A percentile compares a stretch with the other conserved stretches of the same genome.
These are phyloP conservation scores for Pythium scleroteichum DNA, from an alignment of 352 stramenopile genomes.

Conservation along the genomic window DNA sequence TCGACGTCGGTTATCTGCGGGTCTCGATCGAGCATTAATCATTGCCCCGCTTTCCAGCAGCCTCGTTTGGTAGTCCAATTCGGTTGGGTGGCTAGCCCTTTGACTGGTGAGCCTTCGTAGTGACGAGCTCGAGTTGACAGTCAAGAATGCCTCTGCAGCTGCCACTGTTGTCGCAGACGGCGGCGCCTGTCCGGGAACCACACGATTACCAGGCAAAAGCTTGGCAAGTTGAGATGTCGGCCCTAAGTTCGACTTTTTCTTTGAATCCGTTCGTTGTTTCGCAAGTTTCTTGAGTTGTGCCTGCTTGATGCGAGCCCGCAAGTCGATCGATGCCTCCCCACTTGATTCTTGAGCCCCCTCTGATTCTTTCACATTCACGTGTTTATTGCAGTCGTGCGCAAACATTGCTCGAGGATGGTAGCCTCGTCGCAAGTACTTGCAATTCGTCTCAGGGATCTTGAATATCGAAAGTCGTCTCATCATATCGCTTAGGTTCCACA, in stretches of 20 bases:
- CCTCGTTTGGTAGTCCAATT: not conserved
- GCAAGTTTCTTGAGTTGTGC: conserved; percentile 38
- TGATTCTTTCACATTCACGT: conserved; percentile 25
- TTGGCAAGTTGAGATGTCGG: conserved; percentile 17
- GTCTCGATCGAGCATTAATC: conserved; percentile 8
- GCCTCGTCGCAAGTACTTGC: conserved; percentile 56
- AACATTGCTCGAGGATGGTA: conserved; percentile 71
- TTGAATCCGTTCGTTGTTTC: conserved; percentile 32
- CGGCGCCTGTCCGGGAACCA: conserved; percentile 14
- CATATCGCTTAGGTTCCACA: conserved; percentile 58
- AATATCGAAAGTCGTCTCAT: conserved; percentile 47
- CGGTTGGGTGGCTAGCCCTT: not conserved
- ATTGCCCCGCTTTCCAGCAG: conserved; percentile 7
- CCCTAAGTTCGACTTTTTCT: conserved; percentile 19
- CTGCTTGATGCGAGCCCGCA: conserved; percentile 28
- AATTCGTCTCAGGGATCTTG: conserved; percentile 63
- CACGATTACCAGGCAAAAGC: conserved; percentile 21
- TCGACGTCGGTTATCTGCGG: conserved; percentile 1
- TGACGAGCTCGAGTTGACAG: not conserved
- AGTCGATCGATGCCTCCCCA: not conserved
- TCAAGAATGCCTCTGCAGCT: conserved; percentile 47
- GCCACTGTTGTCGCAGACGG: conserved; percentile 40
- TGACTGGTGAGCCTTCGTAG: conserved; percentile 2
- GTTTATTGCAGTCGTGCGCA: conserved; percentile 51
- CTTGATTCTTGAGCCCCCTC: not conserved